Conservation (phyloP, 768 basidiomycete genomes). For the Termitomyces sp. region DNA sequence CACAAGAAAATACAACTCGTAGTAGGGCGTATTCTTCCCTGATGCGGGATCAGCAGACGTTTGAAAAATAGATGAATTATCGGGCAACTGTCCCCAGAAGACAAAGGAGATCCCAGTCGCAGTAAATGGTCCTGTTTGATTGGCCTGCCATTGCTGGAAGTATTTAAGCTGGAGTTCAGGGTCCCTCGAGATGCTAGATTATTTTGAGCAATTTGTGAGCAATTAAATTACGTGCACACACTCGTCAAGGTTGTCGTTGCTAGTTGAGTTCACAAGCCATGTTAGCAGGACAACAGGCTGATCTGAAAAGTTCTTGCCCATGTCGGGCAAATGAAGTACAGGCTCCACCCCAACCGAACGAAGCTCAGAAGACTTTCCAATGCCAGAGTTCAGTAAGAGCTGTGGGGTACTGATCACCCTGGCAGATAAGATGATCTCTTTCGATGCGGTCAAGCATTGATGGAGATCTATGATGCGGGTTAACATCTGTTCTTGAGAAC, state of each 20-base stretch:
- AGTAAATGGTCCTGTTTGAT: conserved; percentile 25
- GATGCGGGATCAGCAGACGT: conserved; percentile 21
- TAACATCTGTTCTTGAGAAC: not conserved
- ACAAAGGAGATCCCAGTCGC: conserved; percentile 18
- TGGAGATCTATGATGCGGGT: not conserved
- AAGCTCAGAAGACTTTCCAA: conserved; percentile 23
- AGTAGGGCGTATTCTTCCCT: no score
- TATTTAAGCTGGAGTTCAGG: conserved; percentile 16
- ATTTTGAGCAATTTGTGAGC: not conserved
- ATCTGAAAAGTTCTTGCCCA: not conserved
- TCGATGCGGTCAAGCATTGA: not conserved
- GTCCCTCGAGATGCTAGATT: conserved; percentile 4
- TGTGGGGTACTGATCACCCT: conserved; percentile 32
- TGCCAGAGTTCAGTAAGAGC: conserved; percentile 9
- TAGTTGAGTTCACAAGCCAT: conserved; percentile 26
- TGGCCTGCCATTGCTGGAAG: conserved; percentile 24
- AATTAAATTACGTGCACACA: not conserved
- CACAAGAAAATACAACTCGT: conserved; percentile 25
- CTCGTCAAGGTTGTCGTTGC: conserved; percentile 21
- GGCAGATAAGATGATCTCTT: conserved; percentile 13
- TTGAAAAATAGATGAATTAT: conserved; percentile 18
- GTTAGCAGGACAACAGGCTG: not conserved
- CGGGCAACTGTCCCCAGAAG: conserved; percentile 23
- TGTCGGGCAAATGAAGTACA: conserved; percentile 21
- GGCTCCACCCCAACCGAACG: conserved; percentile 18